phyloP scores from a whole-genome alignment of 352 stramenopile species.

The Salisapilia sapeloensis region DNA sequence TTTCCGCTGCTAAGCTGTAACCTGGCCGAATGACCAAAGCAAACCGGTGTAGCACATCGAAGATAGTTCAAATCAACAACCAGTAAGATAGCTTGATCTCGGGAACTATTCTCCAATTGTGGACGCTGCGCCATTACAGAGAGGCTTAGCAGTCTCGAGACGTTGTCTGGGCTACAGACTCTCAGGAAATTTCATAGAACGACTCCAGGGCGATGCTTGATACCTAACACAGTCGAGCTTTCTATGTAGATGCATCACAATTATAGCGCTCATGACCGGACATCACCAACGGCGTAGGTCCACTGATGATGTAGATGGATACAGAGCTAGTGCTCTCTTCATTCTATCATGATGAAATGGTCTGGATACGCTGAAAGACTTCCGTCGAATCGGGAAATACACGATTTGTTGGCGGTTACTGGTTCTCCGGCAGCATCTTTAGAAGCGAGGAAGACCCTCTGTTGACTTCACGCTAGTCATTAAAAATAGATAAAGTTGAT shows the following conservation, averaged over 20 bases:
- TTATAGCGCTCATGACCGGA: constrained; percentile 34
- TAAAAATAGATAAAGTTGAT: too few species aligned
- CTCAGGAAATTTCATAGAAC: constrained; percentile 64
- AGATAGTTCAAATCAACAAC: constrained; percentile 45
- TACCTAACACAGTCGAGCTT: constrained; percentile 35
- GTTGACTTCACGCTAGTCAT: too few species aligned
- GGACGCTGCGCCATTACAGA: constrained; percentile 17
- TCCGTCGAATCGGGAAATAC: constrained; percentile 15
- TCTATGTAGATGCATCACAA: constrained; percentile 60
- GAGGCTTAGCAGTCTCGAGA: constrained; percentile 39
- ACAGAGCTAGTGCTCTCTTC: not conserved
- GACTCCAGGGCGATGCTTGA: constrained; percentile 51
- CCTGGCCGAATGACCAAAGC: constrained; percentile 60
- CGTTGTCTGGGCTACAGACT: constrained; percentile 34
- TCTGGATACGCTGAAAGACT: constrained; percentile 31
- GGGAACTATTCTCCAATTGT: constrained; percentile 21
- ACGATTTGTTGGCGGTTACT: too few species aligned
- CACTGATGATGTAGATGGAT: constrained; percentile 1
- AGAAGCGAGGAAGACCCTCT: too few species aligned
- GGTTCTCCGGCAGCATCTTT: too few species aligned
- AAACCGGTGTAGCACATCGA: constrained; percentile 40
- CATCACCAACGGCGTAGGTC: not conserved
- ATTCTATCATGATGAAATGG: constrained; percentile 18
- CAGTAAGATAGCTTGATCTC: constrained; percentile 48
- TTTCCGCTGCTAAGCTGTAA: constrained; percentile 49